Evolutionary conservation across 2,329 filamentous ascomycete species (phyloP), one percentile per base, ranked within the genome.

Genomic region (Cyphellophora attinorum): DNA sequence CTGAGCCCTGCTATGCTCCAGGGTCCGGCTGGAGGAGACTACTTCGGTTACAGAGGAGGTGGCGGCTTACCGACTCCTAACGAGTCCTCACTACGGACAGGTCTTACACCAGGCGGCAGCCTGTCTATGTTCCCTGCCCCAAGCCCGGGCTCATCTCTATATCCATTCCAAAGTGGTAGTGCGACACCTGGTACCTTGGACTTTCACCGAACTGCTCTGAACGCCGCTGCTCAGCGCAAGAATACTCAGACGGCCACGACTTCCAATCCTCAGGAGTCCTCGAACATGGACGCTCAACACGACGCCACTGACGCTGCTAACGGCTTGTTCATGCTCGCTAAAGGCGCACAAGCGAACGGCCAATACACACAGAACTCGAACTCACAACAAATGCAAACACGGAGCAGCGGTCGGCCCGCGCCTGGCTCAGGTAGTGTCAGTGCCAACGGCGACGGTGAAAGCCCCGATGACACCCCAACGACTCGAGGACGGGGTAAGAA

Each of bases 1-100:
- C 63, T 98, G 48, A 96, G 91, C 60, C 91, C 91, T 64, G 91
- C 89, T 45, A 96, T 98, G 88, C 78, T 98, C 37, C 85, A 86
- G 30, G 91, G 86, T 15, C 91, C 76, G 27, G 69, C 74, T 14
- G 67, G 65, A 29, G 51, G 81, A 36, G 86, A 95, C 56, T 96
- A 95, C 62, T 94, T 95, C 55, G 74, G 75, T 48, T 85, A 93
- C 51, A n/a, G n/a, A n/a, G 79, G 79, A 34, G 68, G 93, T 44
- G 79, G 85, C 49, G 83, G 84, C 35, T 94, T 94, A 54, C 85
- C 86, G 4, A 96, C 91, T 3, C 89, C 89, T 1, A 95, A 95
- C 74, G 91, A 98, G 62, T 96, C 89, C 5, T 93, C 85, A 3
- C 66, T 96, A 34, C 74, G 91, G 41, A 91, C 86, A 40, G 91